phyloP scores from a whole-genome alignment of 768 basidiomycete genomes.

The Suillus luteus region DNA sequence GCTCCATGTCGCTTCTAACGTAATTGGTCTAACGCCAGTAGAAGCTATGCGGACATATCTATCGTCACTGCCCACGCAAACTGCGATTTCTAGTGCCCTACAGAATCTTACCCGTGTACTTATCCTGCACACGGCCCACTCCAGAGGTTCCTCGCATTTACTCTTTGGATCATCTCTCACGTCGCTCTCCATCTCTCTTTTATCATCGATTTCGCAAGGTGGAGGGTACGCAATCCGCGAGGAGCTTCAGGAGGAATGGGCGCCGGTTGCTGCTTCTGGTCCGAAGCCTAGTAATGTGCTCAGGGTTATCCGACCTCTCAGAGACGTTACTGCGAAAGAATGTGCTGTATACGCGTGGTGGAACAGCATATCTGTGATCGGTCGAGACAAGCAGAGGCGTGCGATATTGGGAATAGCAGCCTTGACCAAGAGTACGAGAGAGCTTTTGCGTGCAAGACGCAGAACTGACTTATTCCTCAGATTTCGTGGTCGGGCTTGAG shows the following conservation, averaged over 20 bases:
- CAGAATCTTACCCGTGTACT: slow-evolving; percentile 66
- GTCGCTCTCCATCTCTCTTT: slow-evolving; percentile 70
- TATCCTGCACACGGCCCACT: slow-evolving; percentile 63
- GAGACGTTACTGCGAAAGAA: slow-evolving; percentile 78
- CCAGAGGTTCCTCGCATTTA: slow-evolving; percentile 67
- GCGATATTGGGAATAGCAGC: slow-evolving; percentile 61
- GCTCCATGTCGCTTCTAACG: slow-evolving; percentile 21
- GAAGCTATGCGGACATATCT: slow-evolving; percentile 53
- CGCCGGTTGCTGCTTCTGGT: slow-evolving; percentile 24
- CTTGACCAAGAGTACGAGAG: slow-evolving; percentile 62
- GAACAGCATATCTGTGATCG: slow-evolving; percentile 55
- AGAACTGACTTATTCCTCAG: slow-evolving; percentile 36
- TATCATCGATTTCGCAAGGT: slow-evolving; percentile 75
- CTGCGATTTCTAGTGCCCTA: slow-evolving; percentile 62
- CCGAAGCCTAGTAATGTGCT: slow-evolving; percentile 30
- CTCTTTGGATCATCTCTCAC: slow-evolving; percentile 82
- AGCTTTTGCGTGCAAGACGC: not conserved
- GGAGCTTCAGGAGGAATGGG: slow-evolving; percentile 76
- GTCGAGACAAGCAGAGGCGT: slow-evolving; percentile 46
- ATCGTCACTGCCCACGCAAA: slow-evolving; percentile 70
- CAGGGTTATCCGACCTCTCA: slow-evolving; percentile 64
- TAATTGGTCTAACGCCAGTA: slow-evolving; percentile 20
- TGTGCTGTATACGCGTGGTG: slow-evolving; percentile 80
- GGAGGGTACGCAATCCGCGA: slow-evolving; percentile 71
- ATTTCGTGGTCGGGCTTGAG: slow-evolving; percentile 80